Conservation (phyloP, 495 filamentous ascomycete genomes). For the Trichoderma virens region DNA sequence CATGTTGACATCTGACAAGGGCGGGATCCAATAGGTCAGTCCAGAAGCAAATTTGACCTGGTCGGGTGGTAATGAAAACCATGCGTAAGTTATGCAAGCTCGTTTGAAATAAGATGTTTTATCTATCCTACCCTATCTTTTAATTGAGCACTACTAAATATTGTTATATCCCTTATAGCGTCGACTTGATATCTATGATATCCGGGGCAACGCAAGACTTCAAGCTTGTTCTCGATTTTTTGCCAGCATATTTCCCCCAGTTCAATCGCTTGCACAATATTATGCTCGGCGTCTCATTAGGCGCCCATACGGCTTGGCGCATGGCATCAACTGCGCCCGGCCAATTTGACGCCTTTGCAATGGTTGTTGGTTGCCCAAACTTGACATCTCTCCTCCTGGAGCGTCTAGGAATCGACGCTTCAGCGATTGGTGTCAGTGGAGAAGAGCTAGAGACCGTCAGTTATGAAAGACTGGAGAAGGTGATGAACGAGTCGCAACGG, state of each 20-base stretch:
- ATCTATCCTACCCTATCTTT: background rate
- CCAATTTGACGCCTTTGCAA: constrained; percentile 14
- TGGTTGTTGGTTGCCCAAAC: constrained; percentile 17
- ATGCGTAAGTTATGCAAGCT: constrained; percentile 11
- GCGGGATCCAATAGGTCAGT: constrained; percentile 4
- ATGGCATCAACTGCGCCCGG: constrained; percentile 11
- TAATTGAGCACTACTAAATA: background rate
- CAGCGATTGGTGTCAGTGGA: background rate
- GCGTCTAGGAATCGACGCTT: constrained; percentile 14
- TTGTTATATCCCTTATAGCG: background rate
- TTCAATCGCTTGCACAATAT: constrained; percentile 16
- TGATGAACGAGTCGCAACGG: constrained; percentile 14
- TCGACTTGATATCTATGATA: constrained; percentile 14
- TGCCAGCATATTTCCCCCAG: constrained; percentile 16
- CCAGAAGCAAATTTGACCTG: constrained; percentile 15
- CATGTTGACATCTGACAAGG: background rate
- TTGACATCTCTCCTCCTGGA: constrained; percentile 14
- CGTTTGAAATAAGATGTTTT: background rate
- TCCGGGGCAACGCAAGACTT: constrained; percentile 16
- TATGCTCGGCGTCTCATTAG: constrained; percentile 15
- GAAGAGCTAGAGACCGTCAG: constrained; percentile 10
- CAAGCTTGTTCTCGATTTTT: constrained; percentile 17
- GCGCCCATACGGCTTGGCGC: constrained; percentile 14
- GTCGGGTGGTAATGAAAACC: constrained; percentile 15
- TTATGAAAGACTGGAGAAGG: constrained; percentile 11